A percentile compares a stretch with the other conserved stretches of the same genome.
Conservation (phyloP, 306 rosid species). For the Sphenostylis stenocarpa region DNA sequence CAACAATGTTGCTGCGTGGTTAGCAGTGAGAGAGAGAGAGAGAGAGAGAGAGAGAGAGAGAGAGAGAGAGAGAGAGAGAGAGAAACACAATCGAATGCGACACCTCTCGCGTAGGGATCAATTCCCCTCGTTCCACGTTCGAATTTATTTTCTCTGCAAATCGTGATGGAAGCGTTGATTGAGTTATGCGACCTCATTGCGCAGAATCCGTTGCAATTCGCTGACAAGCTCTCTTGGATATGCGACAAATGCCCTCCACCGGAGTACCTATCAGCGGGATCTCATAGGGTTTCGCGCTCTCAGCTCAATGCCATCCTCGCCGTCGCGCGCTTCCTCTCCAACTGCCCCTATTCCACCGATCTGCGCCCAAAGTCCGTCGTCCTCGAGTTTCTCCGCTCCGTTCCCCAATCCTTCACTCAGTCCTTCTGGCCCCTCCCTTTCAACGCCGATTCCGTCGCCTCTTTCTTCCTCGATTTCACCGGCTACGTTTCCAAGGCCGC, state of each 20-base stretch:
- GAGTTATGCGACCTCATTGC: constrained; percentile 95
- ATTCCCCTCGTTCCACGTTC: not conserved
- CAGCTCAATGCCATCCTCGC: constrained; percentile 96
- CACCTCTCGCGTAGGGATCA: not conserved
- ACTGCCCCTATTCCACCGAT: constrained; percentile 65
- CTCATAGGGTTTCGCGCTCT: constrained; percentile 78
- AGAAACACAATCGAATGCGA: constrained; percentile 16
- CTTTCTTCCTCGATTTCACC: constrained; percentile 65
- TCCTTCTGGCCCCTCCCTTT: constrained; percentile 88
- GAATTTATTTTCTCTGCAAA: constrained; percentile 21
- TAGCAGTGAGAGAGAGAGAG: constrained; percentile 6
- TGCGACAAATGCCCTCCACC: constrained; percentile 80
- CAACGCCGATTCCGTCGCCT: constrained; percentile 54
- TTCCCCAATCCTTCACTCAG: constrained; percentile 65
- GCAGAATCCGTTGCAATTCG: constrained; percentile 65
- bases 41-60: not conserved
- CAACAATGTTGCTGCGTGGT: constrained; percentile 33
- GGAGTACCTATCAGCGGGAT: constrained; percentile 64
- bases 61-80: not conserved
- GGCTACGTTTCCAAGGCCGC: constrained; percentile 60
- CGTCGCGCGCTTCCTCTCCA: constrained; percentile 78
- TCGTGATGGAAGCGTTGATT: constrained; percentile 79
- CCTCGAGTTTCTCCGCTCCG: constrained; percentile 68
- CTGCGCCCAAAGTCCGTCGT: constrained; percentile 70
- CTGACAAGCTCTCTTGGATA: constrained; percentile 84